A percentile compares a stretch with the other conserved stretches of the same genome.
Evolutionary conservation across 73 alveolate species (phyloP).

Genomic region (Paramecium primaurelia): DNA sequence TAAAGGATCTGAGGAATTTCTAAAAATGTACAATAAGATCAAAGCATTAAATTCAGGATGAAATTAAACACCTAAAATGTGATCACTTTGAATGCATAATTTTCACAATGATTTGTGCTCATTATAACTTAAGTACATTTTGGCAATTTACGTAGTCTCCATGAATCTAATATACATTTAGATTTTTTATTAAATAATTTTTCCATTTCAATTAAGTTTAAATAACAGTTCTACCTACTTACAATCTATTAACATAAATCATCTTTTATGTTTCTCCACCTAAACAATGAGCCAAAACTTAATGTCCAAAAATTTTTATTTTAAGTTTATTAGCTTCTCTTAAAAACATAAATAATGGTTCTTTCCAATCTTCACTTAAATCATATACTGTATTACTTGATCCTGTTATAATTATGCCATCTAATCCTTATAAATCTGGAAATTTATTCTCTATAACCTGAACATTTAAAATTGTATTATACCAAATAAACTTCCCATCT

Average conservation of each 20-base stretch:
- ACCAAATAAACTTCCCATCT: conserved; percentile 1
- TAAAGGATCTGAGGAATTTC: neutral
- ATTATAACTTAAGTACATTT: neutral
- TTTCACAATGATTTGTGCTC: conserved; percentile 13
- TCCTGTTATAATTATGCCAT: neutral
- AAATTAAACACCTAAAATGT: neutral
- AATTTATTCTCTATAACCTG: neutral
- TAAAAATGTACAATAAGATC: neutral
- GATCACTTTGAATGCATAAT: neutral
- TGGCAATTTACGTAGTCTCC: neutral
- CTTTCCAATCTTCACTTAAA: neutral
- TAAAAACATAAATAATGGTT: neutral
- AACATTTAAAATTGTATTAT: neutral
- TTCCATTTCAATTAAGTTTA: no score
- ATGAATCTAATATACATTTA: neutral
- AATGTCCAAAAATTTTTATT: conserved; percentile 24
- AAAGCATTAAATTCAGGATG: conserved; percentile 36
- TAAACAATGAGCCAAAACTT: conserved; percentile 1
- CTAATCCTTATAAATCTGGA: neutral
- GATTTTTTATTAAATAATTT: neutral
- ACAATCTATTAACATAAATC: neutral
- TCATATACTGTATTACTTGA: conserved; percentile 31
- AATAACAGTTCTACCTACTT: neutral
- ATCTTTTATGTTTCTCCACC: conserved; percentile 12
- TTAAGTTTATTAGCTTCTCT: neutral